Base-by-base conservation (phyloP, 495 filamentous ascomycete genomes). In the Articulospora tetracladia region DNA sequence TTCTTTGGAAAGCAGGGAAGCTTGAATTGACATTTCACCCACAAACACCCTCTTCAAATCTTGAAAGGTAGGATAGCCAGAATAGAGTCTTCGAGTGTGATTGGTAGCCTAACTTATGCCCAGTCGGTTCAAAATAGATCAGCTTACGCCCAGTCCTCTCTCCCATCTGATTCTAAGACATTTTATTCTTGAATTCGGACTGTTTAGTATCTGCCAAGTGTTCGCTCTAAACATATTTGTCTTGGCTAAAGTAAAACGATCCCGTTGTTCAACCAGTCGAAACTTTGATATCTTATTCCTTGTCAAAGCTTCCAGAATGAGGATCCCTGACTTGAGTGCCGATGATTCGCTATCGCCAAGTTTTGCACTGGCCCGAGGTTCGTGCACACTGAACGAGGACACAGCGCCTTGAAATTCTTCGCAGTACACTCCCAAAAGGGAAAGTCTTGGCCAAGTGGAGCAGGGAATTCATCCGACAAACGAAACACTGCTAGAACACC, bases 351-450 rank as follows among this genome's bases (percentile, higher is more conserved):
- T 17, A 17, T 3, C 3, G 8, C 11, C 39, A 8, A n/a, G 4
- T 7, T 44, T 44, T n/a, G 39, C 39, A 44, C 39, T 15, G 39
- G n/a, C 39, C 8, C 3, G n/a, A 44, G 39, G 39, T 44, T 44
- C 39, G 39, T 8, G 39, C 7, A n/a, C n/a, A 19, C 39, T 3
- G 17, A 8, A 19, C 11, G 39, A n/a, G 10, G 11, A 19, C n/a
- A 11, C 11, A 3, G n/a, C 6, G 19, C 19, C 44, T 53, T 32
- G 47, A 59, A 59, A 53, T 46, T 27, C 22, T 39, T 57, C 44
- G 53, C 46, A 41, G 36, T 24, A 7, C 24, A 36, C 53, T 23
- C 53, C 59, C 27, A 28, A 61, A 61, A 44, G n/a, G 26, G 59
- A 46, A 20, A n/a, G 44, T 25, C 23, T 52, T 34, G 30, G 24